phyloP scores from a whole-genome alignment of 805 yeast genomes.

The Kodamaea kakaduensis region DNA sequence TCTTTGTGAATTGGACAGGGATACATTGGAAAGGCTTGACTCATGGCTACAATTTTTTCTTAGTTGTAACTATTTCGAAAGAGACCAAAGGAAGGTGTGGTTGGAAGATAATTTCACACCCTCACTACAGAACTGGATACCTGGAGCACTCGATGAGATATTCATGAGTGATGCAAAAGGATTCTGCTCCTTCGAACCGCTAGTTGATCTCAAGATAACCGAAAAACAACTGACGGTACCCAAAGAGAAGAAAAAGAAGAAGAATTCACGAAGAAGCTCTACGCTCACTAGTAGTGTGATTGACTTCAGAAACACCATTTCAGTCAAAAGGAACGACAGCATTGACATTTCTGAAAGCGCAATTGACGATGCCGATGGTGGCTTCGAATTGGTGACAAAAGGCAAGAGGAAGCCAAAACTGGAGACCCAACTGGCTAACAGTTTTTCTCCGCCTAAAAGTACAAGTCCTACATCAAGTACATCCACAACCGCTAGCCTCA shows the following conservation, averaged over 20 bases:
- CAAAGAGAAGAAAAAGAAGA: constrained; percentile 18
- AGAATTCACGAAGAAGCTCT: constrained; percentile 24
- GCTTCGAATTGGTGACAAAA: constrained; percentile 26
- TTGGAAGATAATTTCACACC: constrained; percentile 18
- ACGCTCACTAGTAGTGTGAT: constrained; percentile 17
- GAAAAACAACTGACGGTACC: constrained; percentile 7
- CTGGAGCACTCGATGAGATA: constrained; percentile 24
- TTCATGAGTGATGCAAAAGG: constrained; percentile 36
- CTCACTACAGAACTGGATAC: constrained; percentile 19
- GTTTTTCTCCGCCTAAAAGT: too few species aligned
- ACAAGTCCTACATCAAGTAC: too few species aligned
- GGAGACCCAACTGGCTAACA: not conserved
- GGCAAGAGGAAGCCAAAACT: constrained; percentile 16
- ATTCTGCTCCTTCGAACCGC: constrained; percentile 29
- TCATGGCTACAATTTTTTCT: constrained; percentile 23
- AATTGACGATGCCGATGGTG: constrained; percentile 19
- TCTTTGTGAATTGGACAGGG: constrained; percentile 26
- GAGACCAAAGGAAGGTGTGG: constrained; percentile 13
- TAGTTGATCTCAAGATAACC: constrained; percentile 30
- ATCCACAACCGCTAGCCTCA: too few species aligned
- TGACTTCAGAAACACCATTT: constrained; percentile 24
- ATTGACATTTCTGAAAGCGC: constrained; percentile 15
- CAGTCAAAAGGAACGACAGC: constrained; percentile 12
- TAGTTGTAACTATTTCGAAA: constrained; percentile 19
- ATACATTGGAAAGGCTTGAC: constrained; percentile 26